Evolutionary conservation across 108 stramenopile species (phyloP).

Genomic region (Bacterosira constricta): DNA sequence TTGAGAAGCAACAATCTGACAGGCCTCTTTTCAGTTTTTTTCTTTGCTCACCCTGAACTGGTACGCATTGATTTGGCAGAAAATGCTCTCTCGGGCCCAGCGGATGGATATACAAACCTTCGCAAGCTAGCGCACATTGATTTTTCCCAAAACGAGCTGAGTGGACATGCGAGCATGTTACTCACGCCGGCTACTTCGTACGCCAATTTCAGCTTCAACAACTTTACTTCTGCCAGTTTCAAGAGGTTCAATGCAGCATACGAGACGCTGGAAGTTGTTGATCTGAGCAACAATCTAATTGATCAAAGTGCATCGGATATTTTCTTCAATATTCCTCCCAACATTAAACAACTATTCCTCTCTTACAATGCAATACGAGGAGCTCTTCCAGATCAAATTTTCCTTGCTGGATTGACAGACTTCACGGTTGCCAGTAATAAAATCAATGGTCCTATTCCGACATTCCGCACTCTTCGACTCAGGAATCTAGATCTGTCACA

Average conservation of each 20-base stretch:
- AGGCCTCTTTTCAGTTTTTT: background rate
- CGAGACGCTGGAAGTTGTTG: conserved; percentile 27
- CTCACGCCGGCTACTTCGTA: conserved; percentile 55
- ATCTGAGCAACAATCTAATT: conserved; percentile 48
- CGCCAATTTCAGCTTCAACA: conserved; percentile 54
- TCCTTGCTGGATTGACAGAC: background rate
- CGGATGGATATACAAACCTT: conserved; percentile 25
- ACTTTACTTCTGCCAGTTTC: conserved; percentile 50
- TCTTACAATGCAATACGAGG: conserved; percentile 9
- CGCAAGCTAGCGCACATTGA: conserved; percentile 38
- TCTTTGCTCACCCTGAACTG: background rate
- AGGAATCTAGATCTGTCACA: background rate
- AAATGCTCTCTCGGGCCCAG: conserved; percentile 15
- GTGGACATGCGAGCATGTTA: conserved; percentile 52
- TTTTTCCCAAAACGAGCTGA: conserved; percentile 14
- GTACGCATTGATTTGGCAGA: conserved; percentile 16
- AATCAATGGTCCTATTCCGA: background rate
- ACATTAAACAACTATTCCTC: conserved; percentile 1
- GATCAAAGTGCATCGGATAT: conserved; percentile 25
- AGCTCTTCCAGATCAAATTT: conserved; percentile 6
- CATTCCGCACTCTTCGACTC: background rate
- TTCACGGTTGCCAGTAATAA: background rate
- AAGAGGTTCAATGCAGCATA: conserved; percentile 40
- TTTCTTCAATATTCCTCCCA: conserved; percentile 26
- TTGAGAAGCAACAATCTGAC: conserved; percentile 26